Percentiles rank a stretch among this genome's conserved stretches.
These are phyloP conservation scores for Tolypocladium capitatum DNA, from an alignment of 2,329 filamentous ascomycete species.

Conservation along the genomic window DNA sequence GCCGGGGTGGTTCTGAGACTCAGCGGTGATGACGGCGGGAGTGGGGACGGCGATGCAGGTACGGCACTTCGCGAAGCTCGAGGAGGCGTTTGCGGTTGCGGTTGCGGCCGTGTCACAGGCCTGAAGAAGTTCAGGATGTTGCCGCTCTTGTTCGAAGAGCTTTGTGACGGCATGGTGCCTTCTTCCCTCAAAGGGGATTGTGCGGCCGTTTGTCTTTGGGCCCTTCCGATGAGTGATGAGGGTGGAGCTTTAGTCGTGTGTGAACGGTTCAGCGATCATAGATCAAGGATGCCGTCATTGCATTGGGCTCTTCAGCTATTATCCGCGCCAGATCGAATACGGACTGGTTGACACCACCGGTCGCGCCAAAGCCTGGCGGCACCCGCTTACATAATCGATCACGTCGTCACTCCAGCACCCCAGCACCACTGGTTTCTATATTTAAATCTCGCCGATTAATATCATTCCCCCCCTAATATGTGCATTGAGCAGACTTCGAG, in stretches of 20 bases:
- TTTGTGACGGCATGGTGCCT: slow-evolving; percentile 10
- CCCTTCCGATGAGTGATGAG: neutral
- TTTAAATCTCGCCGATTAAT: too few relatives aligned
- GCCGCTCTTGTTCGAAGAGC: slow-evolving; percentile 9
- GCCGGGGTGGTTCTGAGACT: slow-evolving; percentile 14
- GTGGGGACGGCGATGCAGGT: slow-evolving; percentile 11
- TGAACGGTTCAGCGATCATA: neutral
- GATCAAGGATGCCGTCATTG: neutral
- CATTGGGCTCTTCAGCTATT: neutral
- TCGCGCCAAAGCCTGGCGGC: neutral
- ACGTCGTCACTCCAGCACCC: too few relatives aligned
- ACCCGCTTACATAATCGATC: neutral
- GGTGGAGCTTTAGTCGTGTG: neutral
- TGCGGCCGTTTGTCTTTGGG: neutral
- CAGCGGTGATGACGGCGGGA: slow-evolving; percentile 12
- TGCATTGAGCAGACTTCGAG: too few relatives aligned
- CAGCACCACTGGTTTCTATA: too few relatives aligned
- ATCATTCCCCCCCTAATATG: too few relatives aligned
- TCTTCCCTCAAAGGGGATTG: neutral
- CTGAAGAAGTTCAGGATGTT: slow-evolving; percentile 27
- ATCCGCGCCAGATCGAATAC: neutral
- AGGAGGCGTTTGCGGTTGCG: slow-evolving; percentile 3
- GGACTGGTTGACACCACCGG: neutral
- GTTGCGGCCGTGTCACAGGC: slow-evolving; percentile 10
- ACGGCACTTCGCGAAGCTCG: slow-evolving; percentile 4